Evolutionary conservation across 1,284 basidiomycete genomes (phyloP).

Genomic region (Ganoderma sinense): DNA sequence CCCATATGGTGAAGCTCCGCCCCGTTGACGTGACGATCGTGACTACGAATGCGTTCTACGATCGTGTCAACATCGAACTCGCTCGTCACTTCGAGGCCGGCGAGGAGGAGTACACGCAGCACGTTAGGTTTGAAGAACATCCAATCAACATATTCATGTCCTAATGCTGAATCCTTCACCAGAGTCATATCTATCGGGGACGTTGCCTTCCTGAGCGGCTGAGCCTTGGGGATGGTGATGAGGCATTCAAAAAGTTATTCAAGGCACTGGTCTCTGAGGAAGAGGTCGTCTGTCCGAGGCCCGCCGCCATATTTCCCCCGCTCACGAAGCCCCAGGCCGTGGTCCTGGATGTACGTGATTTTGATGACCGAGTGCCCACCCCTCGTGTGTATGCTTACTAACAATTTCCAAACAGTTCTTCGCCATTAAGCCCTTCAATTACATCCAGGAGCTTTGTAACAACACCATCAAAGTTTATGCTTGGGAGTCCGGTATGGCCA

Average conservation of each 20-base stretch:
- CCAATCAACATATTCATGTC: neutral
- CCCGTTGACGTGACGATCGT: neutral
- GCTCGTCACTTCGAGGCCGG: neutral
- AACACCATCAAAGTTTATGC: constrained; percentile 24
- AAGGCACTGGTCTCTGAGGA: constrained; percentile 1
- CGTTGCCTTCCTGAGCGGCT: neutral
- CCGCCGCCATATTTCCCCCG: constrained; percentile 2
- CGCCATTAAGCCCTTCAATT: constrained; percentile 14
- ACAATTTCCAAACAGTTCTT: constrained; percentile 22
- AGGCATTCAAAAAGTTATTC: constrained; percentile 3
- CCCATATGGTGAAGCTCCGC: neutral
- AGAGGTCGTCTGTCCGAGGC: neutral
- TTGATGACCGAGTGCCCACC: neutral
- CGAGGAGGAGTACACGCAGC: neutral
- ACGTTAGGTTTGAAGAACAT: neutral
- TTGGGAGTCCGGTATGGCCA: constrained; percentile 24
- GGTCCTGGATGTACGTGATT: neutral
- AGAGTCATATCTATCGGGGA: constrained; percentile 21
- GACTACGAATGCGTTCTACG: neutral
- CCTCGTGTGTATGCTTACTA: neutral
- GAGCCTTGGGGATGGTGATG: neutral
- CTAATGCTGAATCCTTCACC: neutral
- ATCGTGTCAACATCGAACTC: neutral
- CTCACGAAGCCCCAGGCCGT: neutral
- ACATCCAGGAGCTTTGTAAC: constrained; percentile 8